A percentile compares a stretch with the other conserved stretches of the same genome.
phyloP scores from a whole-genome alignment of 805 yeast genomes.

The Candida parachauliodes region DNA sequence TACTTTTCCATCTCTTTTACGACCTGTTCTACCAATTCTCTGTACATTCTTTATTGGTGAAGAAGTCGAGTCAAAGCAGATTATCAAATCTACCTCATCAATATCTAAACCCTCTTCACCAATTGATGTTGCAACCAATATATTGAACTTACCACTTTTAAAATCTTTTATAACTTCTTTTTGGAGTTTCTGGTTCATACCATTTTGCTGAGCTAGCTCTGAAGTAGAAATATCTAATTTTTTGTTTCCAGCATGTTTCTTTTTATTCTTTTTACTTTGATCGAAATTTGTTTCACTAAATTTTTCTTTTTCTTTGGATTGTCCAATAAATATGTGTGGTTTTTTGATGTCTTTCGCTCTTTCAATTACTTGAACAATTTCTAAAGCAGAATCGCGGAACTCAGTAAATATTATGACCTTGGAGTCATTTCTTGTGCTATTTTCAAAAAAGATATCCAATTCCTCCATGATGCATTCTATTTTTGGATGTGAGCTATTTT shows the following conservation, averaged over 20 bases:
- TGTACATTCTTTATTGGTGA: constrained; percentile 93
- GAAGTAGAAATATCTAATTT: constrained; percentile 46
- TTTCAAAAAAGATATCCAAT: constrained; percentile 50
- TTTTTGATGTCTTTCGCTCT: constrained; percentile 26
- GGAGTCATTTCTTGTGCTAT: constrained; percentile 45
- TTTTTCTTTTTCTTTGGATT: constrained; percentile 68
- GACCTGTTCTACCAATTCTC: constrained; percentile 97
- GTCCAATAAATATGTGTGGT: constrained; percentile 93
- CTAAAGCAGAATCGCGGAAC: constrained; percentile 84
- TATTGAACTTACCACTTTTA: constrained; percentile 68
- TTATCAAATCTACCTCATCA: constrained; percentile 93
- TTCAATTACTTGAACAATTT: constrained; percentile 69
- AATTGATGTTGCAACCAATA: constrained; percentile 91
- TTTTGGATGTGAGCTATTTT: constrained; percentile 58
- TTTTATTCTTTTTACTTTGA: constrained; percentile 47
- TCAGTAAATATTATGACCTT: constrained; percentile 87
- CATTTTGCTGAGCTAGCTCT: constrained; percentile 70
- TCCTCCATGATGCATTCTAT: constrained; percentile 56
- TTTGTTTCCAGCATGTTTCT: constrained; percentile 20
- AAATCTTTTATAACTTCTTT: constrained; percentile 73
- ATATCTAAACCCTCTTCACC: constrained; percentile 99
- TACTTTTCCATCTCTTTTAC: constrained; percentile 86
- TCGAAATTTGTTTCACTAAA: constrained; percentile 36
- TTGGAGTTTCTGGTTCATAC: constrained; percentile 90
- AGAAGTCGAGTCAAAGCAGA: constrained; percentile 89